phyloP scores from a whole-genome alignment of 306 rosid genomes.

The Fagus sylvatica region DNA sequence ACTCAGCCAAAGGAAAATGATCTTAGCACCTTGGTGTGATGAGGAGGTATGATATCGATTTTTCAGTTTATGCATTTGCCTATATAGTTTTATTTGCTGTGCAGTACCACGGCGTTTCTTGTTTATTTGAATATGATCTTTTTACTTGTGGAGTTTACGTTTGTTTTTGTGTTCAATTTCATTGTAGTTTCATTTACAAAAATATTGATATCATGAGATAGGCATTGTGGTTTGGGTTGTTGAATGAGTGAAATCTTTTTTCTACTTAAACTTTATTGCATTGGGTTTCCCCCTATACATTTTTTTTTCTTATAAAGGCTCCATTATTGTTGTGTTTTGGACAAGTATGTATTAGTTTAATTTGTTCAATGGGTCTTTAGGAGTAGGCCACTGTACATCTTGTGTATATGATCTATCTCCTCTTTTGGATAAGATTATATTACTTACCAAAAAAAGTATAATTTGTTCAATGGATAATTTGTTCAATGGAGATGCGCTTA shows the following conservation, averaged over 20 bases:
- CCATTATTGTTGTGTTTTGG: background rate
- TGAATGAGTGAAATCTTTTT: background rate
- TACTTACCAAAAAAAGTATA: too few species aligned
- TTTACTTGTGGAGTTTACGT: background rate
- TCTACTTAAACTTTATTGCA: background rate
- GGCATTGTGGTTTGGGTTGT: background rate
- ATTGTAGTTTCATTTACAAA: background rate
- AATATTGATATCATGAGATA: background rate
- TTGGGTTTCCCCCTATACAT: background rate
- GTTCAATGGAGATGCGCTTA: background rate
- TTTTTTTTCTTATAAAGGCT: background rate
- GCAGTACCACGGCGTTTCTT: background rate
- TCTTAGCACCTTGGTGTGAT: constrained; percentile 97
- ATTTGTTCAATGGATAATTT: too few species aligned
- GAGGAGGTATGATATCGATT: constrained; percentile 60
- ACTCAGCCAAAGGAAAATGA: constrained; percentile 66
- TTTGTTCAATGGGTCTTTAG: too few species aligned
- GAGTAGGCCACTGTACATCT: too few species aligned
- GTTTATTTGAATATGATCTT: constrained; percentile 1
- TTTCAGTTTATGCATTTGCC: background rate
- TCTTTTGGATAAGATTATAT: too few species aligned
- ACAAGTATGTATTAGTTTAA: background rate
- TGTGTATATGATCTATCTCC: too few species aligned
- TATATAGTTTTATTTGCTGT: background rate
- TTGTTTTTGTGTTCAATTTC: background rate